These are phyloP conservation scores for Physcomitrellopsis africana DNA, from an alignment of 225 moss, liverwort and hornwort species.

Conservation along the genomic window DNA sequence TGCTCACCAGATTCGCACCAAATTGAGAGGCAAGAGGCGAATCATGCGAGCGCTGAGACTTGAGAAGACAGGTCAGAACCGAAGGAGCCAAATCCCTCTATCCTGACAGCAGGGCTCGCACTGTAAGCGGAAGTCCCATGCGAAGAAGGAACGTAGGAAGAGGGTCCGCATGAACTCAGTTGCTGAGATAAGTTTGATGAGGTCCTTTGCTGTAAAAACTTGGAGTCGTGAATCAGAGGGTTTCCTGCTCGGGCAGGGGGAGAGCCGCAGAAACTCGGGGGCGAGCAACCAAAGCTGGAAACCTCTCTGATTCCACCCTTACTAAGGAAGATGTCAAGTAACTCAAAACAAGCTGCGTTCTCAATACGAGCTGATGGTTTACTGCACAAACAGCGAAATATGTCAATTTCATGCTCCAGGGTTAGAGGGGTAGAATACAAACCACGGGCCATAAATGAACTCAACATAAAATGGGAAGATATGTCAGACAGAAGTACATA, in stretches of 20 bases:
- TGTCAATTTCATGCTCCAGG: neutral
- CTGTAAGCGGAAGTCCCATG: no score
- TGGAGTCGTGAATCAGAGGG: conserved; percentile 83
- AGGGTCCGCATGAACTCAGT: conserved; percentile 65
- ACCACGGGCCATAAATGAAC: no score
- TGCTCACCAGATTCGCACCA: neutral
- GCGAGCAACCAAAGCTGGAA: conserved; percentile 77
- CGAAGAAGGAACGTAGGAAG: conserved; percentile 44
- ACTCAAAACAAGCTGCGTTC: conserved; percentile 80
- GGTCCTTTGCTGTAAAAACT: conserved; percentile 73
- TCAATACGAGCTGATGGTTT: conserved; percentile 66
- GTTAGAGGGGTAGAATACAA: no score
- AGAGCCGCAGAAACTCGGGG: conserved; percentile 82
- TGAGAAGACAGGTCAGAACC: conserved; percentile 38
- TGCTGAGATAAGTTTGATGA: conserved; percentile 60
- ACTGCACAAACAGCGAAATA: conserved; percentile 42
- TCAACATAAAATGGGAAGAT: neutral
- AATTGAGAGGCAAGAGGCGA: neutral
- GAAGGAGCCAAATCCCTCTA: conserved; percentile 81
- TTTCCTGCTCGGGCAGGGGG: conserved; percentile 83
- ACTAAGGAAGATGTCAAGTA: conserved; percentile 85
- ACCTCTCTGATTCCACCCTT: conserved; percentile 79
- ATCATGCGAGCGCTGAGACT: conserved; percentile 75
- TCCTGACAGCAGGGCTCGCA: conserved; percentile 73
- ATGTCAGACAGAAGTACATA: neutral